phyloP scores from a whole-genome alignment of 768 basidiomycete species.

The Galerina sulciceps region DNA sequence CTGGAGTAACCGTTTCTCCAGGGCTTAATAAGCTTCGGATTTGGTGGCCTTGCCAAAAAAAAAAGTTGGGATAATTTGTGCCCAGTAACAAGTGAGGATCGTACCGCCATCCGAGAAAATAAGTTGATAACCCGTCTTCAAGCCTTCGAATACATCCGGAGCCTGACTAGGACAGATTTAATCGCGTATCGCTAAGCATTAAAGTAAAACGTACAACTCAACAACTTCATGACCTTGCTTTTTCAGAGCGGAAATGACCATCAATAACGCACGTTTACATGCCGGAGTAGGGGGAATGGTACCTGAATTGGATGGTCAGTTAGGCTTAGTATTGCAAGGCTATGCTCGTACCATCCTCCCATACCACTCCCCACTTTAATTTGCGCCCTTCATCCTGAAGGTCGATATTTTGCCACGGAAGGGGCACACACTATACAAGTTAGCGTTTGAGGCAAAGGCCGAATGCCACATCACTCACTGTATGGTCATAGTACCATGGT shows the following conservation, averaged over 20 bases:
- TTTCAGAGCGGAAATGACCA: conserved; percentile 54
- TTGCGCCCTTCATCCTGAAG: conserved; percentile 51
- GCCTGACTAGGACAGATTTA: conserved; percentile 32
- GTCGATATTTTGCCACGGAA: conserved; percentile 52
- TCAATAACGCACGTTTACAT: conserved; percentile 58
- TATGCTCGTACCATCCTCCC: conserved; percentile 49
- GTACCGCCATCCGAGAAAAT: conserved; percentile 61
- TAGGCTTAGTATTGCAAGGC: neutral
- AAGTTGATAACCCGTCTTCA: conserved; percentile 56
- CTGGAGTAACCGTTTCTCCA: conserved; percentile 37
- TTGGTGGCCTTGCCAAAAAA: conserved; percentile 46
- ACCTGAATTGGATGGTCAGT: conserved; percentile 37
- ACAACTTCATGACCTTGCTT: conserved; percentile 68
- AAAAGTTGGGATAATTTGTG: conserved; percentile 4
- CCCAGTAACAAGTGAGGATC: conserved; percentile 16
- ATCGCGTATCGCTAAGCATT: neutral
- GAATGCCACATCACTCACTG: conserved; percentile 32
- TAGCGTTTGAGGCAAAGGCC: neutral
- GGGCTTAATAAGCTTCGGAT: conserved; percentile 36
- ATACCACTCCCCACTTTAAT: conserved; percentile 64
- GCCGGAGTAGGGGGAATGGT: conserved; percentile 66
- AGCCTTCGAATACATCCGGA: conserved; percentile 54
- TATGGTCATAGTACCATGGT: conserved; percentile 73
- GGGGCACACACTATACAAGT: conserved; percentile 46
- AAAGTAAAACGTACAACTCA: conserved; percentile 49